Evolutionary conservation across 192 early-diverging fungal species (phyloP), one percentile per base, ranked within the genome.

Genomic region (Diversispora epigaea): DNA sequence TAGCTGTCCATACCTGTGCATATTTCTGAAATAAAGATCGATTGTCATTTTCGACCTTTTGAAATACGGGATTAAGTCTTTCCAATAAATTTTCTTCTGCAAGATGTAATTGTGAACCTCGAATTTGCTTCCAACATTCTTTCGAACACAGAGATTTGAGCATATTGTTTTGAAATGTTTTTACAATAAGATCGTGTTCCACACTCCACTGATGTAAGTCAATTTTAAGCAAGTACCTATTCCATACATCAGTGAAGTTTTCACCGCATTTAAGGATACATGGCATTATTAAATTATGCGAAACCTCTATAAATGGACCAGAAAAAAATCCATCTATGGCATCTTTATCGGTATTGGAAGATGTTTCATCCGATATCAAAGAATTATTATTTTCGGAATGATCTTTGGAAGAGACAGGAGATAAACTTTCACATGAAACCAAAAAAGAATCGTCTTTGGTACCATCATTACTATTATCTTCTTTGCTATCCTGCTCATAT

Each of bases 61-160:
- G 67, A 19, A 68, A 68, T 49, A 68, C 46, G 19, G 66, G n/a
- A 11, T 46, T 68, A 68, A 68, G 50, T 44, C 50, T 68, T 22
- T 68, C 67, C 50, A 68, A 68, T 68, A 47, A 68, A 50, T 46
- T 43, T 68, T 68, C 66, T 46, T 50, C 66, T 47, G 66, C 66
- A 46, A 68, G 66, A 50, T 52, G 49, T 68, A 68, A 46, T 43
- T 40, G 12, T 21, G 46, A 7, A n/a, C 66, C 47, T 52, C 45
- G 47, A 21, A 68, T 68, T 68, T 68, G 46, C 11, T 49, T 12
- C 66, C 45, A 68, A 15, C n/a, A n/a, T 68, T 17, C 7, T 68
- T 49, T 68, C 40, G 44, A 68, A 68, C 46, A 68, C 45, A 68
- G 3, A 50, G 44, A 68, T 68, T 68, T 68, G 25, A 68, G 19